phyloP scores from a whole-genome alignment of 2,329 filamentous ascomycete genomes.

The Neonectria sp. region DNA sequence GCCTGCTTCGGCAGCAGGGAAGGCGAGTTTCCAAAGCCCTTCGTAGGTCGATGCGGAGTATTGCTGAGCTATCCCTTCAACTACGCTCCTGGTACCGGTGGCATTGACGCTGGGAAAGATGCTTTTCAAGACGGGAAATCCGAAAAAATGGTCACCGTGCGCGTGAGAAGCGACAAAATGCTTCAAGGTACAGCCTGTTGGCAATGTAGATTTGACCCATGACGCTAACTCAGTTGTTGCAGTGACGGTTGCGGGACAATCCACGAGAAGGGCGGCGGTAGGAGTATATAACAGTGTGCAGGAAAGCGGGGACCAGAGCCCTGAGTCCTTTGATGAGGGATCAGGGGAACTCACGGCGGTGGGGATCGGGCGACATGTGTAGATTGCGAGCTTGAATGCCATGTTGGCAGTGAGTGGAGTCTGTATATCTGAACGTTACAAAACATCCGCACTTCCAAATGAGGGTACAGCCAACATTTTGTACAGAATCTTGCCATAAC shows the following conservation, averaged over 20 bases:
- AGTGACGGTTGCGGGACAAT: conserved; percentile 9
- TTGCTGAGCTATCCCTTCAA: too few species aligned
- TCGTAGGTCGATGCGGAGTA: too few species aligned
- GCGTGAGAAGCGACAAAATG: conserved; percentile 12
- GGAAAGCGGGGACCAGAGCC: conserved; percentile 12
- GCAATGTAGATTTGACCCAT: conserved; percentile 7
- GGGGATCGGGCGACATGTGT: conserved; percentile 10
- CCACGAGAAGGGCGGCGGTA: conserved; percentile 1
- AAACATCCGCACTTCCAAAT: too few species aligned
- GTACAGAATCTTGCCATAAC: too few species aligned
- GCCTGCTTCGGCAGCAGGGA: background rate
- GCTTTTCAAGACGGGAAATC: too few species aligned
- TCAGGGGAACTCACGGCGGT: conserved; percentile 1
- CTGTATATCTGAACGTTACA: too few species aligned
- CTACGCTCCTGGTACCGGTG: too few species aligned
- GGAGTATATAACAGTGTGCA: conserved; percentile 15
- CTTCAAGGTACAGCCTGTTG: background rate
- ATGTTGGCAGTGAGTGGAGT: too few species aligned
- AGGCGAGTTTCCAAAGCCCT: too few species aligned
- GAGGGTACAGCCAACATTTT: too few species aligned
- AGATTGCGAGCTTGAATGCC: conserved; percentile 10
- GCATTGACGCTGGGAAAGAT: too few species aligned
- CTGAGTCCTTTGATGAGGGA: background rate
- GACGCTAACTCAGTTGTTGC: conserved; percentile 4
- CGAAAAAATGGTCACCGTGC: conserved; percentile 16